phyloP scores from a whole-genome alignment of 2,329 filamentous ascomycete genomes.

The Fusarium cyanostomum region DNA sequence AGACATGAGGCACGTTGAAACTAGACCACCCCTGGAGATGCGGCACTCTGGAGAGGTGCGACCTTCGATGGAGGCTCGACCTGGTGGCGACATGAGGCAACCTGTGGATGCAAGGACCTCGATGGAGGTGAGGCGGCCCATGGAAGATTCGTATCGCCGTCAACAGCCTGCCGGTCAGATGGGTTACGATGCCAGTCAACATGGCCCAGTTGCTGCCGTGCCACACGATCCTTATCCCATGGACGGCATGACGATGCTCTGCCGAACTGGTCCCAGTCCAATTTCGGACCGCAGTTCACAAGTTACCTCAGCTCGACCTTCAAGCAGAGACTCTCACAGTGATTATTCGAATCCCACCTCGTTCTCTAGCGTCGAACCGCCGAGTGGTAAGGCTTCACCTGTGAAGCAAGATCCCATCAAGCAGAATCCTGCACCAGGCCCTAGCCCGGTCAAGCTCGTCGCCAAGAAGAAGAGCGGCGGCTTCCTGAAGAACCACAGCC shows the following conservation, averaged over 20 bases:
- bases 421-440: constrained; percentile 11
- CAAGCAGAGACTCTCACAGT: constrained; percentile 88
- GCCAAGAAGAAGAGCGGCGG: constrained; percentile 79
- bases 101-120: constrained; percentile 29
- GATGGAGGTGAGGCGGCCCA: constrained; percentile 37
- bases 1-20: constrained; percentile 27
- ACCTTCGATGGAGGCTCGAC: constrained; percentile 25
- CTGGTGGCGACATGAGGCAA: constrained; percentile 27
- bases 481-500: constrained; percentile 93
- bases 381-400: constrained; percentile 78
- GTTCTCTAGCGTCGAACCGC: constrained; percentile 84
- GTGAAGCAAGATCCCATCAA: constrained; percentile 65
- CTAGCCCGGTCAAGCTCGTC: constrained; percentile 70
- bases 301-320: constrained; percentile 72
- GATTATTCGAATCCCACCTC: constrained; percentile 92
- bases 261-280: constrained; percentile 78
- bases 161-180: constrained; percentile 32
- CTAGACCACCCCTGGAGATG: constrained; percentile 31
- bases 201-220: constrained; percentile 70
- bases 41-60: constrained; percentile 30
- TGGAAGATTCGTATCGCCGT: constrained; percentile 39
- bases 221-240: constrained; percentile 94
- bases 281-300: constrained; percentile 62
- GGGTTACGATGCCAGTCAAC: constrained; percentile 61
- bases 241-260: constrained; percentile 98